Evolutionary conservation across 2,329 filamentous ascomycete species (phyloP).

Genomic region (Didymella lethalis): DNA sequence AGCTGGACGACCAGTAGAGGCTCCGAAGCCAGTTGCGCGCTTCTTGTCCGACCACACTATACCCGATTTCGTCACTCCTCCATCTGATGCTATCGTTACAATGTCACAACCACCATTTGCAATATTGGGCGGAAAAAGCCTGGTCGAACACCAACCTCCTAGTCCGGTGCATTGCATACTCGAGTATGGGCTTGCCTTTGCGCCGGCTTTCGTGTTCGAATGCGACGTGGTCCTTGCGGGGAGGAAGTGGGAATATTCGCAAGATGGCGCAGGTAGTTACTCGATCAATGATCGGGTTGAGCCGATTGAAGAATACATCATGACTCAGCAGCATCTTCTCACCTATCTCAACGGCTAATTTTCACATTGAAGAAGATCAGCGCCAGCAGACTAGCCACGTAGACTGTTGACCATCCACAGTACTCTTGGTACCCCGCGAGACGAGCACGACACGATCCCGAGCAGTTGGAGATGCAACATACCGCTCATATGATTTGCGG

Average conservation of each 20-base stretch:
- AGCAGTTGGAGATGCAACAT: no score
- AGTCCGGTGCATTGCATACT: conserved; percentile 15
- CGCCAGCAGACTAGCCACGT: not conserved
- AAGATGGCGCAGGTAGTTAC: conserved; percentile 13
- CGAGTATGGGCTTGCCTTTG: conserved; percentile 1
- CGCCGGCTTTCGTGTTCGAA: conserved; percentile 7
- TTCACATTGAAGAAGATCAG: not conserved
- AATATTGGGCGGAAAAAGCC: conserved; percentile 28
- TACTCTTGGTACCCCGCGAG: no score
- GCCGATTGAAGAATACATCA: conserved; percentile 14
- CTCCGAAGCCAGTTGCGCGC: conserved; percentile 24
- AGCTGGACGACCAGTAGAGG: conserved; percentile 66
- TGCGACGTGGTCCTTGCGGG: conserved; percentile 1
- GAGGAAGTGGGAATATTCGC: conserved; percentile 7
- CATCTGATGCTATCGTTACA: conserved; percentile 35
- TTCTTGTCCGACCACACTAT: conserved; percentile 35
- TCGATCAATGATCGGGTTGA: conserved; percentile 2
- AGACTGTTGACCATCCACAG: not conserved
- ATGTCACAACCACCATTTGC: conserved; percentile 29
- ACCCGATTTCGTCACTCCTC: conserved; percentile 28
- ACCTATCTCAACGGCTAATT: not conserved
- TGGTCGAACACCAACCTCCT: conserved; percentile 22
- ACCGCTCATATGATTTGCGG: no score
- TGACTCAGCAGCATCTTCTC: conserved; percentile 6
- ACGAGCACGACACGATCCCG: no score